These are phyloP conservation scores for Casaregolazyma suthepensis DNA, from an alignment of 1,139 yeast genomes.

Conservation along the genomic window DNA sequence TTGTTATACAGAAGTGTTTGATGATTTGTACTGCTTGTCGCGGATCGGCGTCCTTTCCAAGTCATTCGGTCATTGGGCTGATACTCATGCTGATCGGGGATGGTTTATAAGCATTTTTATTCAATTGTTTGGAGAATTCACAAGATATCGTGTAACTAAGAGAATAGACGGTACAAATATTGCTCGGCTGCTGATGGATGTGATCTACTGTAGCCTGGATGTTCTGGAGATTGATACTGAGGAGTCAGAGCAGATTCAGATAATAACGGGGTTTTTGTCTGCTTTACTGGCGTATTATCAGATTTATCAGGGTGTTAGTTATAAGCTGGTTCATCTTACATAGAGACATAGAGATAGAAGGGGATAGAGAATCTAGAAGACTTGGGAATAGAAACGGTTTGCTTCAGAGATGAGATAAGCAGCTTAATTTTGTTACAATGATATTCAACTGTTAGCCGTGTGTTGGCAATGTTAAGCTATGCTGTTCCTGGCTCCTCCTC, in stretches of 20 bases:
- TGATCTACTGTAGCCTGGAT: conserved; percentile 26
- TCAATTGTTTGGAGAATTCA: conserved; percentile 18
- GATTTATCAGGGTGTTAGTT: conserved; percentile 13
- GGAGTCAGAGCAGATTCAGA: conserved; percentile 19
- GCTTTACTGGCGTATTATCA: conserved; percentile 27
- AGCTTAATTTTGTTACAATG: background rate
- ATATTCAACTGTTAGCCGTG: background rate
- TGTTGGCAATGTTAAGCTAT: background rate
- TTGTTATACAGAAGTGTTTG: conserved; percentile 27
- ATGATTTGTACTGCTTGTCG: conserved; percentile 27
- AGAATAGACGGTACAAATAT: conserved; percentile 15
- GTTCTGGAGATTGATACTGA: conserved; percentile 21
- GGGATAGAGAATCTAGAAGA: background rate
- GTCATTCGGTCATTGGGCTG: conserved; percentile 18
- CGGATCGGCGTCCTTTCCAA: conserved; percentile 26
- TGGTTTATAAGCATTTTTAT: conserved; percentile 27
- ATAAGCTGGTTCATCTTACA: background rate
- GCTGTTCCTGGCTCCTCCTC: background rate
- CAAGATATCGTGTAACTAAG: conserved; percentile 6
- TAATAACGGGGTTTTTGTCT: conserved; percentile 24
- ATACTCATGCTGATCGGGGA: conserved; percentile 23
- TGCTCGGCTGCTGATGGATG: conserved; percentile 25
- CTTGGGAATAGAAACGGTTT: background rate
- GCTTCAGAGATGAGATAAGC: too few relatives aligned
- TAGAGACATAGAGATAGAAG: background rate